Evolutionary conservation across 176 grass and related monocot species (phyloP).

Genomic region (Tuctoria greenei): DNA sequence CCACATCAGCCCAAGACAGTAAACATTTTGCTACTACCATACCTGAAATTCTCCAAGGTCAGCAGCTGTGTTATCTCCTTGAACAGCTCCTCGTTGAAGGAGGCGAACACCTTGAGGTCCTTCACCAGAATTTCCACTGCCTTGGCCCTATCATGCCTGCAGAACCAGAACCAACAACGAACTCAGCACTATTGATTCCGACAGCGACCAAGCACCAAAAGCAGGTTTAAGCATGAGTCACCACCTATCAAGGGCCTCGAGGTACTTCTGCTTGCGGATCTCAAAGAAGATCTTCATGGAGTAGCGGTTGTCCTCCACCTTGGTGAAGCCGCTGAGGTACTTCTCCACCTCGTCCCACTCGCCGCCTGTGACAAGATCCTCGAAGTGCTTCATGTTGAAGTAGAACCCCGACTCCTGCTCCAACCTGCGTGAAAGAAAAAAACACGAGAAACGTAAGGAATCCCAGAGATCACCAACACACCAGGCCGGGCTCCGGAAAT

Average conservation of each 20-base stretch:
- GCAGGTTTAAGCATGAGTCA: conserved; percentile 9
- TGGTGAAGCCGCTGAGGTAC: conserved; percentile 98
- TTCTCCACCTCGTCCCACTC: conserved; percentile 99
- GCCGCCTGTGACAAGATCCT: conserved; percentile 91
- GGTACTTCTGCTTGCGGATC: conserved; percentile 99
- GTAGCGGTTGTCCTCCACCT: conserved; percentile 99
- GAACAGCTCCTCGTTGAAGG: conserved; percentile 98
- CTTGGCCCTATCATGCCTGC: conserved; percentile 92
- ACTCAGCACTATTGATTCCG: conserved; percentile 1
- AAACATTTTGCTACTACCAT: conserved; percentile 23
- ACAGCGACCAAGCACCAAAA: conserved; percentile 3
- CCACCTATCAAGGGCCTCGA: conserved; percentile 96
- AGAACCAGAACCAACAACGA: conserved; percentile 28
- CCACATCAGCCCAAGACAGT: neutral
- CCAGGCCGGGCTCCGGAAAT: neutral
- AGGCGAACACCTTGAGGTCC: conserved; percentile 98
- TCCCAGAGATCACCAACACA: neutral
- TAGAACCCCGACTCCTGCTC: conserved; percentile 99
- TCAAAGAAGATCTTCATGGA: conserved; percentile 99
- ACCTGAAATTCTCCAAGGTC: conserved; percentile 98
- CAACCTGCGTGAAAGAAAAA: conserved; percentile 53
- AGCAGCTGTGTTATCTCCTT: conserved; percentile 99
- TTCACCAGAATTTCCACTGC: conserved; percentile 98
- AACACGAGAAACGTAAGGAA: neutral
- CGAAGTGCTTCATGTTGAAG: conserved; percentile 99